Evolutionary conservation across 1,139 yeast genomes (phyloP).

Genomic region (Blastobotrys aristatus): DNA sequence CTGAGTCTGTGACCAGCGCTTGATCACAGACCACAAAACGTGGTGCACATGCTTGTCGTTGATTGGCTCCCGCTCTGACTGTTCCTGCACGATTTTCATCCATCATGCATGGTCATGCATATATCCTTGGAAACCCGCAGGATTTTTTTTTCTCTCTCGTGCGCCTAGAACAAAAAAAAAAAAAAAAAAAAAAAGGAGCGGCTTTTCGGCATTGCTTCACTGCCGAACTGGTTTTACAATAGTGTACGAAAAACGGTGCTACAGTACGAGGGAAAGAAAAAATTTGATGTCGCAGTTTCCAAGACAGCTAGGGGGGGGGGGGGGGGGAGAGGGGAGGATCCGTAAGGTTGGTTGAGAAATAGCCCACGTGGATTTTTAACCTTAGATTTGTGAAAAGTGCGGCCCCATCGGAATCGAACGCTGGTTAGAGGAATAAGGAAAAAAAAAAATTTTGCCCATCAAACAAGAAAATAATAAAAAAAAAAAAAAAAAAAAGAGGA

Average conservation of each 20-base stretch:
- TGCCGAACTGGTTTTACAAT: too few relatives aligned
- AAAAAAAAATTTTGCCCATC: neutral
- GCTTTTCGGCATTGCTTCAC: too few relatives aligned
- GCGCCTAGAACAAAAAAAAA: too few relatives aligned
- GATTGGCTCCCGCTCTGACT: constrained; percentile 8
- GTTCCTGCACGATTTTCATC: too few relatives aligned
- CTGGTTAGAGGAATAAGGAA: too few relatives aligned
- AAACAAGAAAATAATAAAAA: neutral
- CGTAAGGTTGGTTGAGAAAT: neutral
- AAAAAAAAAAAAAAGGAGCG: too few relatives aligned
- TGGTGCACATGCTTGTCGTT: neutral
- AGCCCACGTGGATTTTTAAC: neutral
- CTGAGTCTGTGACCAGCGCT: constrained; percentile 4
- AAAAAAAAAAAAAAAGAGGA: neutral
- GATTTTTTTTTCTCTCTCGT: too few relatives aligned
- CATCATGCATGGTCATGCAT: neutral
- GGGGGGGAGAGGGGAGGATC: neutral
- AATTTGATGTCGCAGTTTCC: too few relatives aligned
- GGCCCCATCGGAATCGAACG: neutral
- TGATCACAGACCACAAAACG: constrained; percentile 9
- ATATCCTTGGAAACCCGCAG: neutral
- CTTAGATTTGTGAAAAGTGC: neutral
- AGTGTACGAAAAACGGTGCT: too few relatives aligned
- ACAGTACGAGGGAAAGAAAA: too few relatives aligned
- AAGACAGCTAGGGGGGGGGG: too few relatives aligned